phyloP scores from a whole-genome alignment of 2,329 filamentous ascomycete species.

The Metarhizium sp. region DNA sequence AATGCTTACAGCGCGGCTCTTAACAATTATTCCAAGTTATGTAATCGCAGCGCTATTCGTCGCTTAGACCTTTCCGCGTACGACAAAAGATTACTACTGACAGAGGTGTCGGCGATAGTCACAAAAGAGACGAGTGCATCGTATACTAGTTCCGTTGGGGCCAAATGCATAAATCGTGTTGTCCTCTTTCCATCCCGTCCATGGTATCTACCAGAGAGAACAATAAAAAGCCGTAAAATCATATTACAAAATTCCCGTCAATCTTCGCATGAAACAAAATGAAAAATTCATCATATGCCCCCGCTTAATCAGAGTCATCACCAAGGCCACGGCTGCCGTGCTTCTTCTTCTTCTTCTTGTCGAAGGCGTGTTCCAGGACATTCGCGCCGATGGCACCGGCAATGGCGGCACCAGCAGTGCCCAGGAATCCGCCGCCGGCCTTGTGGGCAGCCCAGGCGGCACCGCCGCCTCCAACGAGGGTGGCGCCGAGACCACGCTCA shows the following conservation, averaged over 20 bases:
- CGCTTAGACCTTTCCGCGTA: too few relatives aligned
- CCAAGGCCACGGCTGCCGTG: slow-evolving; percentile 8
- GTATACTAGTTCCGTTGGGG: too few relatives aligned
- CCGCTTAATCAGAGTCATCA: slow-evolving; percentile 18
- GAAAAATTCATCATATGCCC: not conserved
- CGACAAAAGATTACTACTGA: too few relatives aligned
- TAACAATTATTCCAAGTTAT: too few relatives aligned
- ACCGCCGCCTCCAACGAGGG: slow-evolving; percentile 41
- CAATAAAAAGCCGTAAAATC: not conserved
- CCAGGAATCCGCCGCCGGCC: slow-evolving; percentile 41
- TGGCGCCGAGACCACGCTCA: slow-evolving; percentile 47
- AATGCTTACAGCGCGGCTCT: too few relatives aligned
- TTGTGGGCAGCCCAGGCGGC: slow-evolving; percentile 46
- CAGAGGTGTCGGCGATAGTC: not conserved
- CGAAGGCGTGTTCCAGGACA: slow-evolving; percentile 33
- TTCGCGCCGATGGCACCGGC: slow-evolving; percentile 48
- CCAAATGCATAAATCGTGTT: not conserved
- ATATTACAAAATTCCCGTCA: not conserved
- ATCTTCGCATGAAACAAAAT: not conserved
- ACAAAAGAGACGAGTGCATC: not conserved
- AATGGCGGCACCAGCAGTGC: slow-evolving; percentile 39
- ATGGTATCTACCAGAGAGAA: not conserved
- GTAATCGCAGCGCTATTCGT: too few relatives aligned
- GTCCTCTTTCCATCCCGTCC: not conserved
- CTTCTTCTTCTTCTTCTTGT: slow-evolving; percentile 25